Conservation (phyloP, 352 stramenopile species). For the Globisporangium recalcitrans region DNA sequence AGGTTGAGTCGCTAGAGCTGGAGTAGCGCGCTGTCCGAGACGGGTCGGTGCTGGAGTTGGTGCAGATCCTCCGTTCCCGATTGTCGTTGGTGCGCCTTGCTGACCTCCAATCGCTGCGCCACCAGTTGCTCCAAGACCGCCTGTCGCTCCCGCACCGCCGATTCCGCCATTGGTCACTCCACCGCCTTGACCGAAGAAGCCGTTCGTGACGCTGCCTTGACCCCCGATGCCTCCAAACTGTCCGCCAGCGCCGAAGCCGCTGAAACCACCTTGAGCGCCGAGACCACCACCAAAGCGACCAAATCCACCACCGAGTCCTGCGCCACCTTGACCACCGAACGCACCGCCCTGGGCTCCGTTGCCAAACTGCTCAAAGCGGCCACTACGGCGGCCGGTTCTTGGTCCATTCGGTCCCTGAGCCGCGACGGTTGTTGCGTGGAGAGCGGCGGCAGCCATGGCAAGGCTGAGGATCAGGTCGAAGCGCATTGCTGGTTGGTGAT, state of each 20-base stretch:
- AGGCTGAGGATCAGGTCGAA: conserved; percentile 3
- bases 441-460: background rate
- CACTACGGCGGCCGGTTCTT: background rate
- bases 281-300: background rate
- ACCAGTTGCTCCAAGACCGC: background rate
- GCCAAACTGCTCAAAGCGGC: conserved; percentile 4
- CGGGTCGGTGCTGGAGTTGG: conserved; percentile 8
- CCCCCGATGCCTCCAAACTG: conserved; percentile 1
- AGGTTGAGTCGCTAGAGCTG: background rate
- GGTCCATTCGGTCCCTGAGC: background rate
- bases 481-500: conserved; percentile 1
- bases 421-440: background rate
- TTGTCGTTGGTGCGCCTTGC: background rate
- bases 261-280: conserved; percentile 1
- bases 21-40: conserved; percentile 1
- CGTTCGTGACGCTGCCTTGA: background rate
- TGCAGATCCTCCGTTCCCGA: background rate
- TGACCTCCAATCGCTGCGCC: background rate
- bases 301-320: background rate
- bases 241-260: background rate
- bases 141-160: background rate
- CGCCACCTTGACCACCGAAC: background rate
- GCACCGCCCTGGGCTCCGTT: background rate
- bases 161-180: background rate
- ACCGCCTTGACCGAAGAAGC: background rate